A percentile compares a stretch with the other conserved stretches of the same genome.
Evolutionary conservation across 2,329 filamentous ascomycete genomes (phyloP).

Genomic region (Cryphonectria radicalis): DNA sequence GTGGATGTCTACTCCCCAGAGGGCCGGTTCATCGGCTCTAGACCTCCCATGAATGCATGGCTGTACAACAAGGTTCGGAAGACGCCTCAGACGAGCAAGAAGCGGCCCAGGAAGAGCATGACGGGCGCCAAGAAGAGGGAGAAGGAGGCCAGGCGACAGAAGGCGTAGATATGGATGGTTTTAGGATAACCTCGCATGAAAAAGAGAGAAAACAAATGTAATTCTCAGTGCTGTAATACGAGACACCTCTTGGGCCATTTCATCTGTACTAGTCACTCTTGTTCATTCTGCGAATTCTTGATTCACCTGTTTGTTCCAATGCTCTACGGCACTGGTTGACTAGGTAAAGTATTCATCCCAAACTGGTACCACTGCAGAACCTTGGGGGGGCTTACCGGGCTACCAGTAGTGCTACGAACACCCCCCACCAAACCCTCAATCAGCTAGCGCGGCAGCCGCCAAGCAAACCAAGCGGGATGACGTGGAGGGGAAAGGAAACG

Average conservation of each 20-base stretch:
- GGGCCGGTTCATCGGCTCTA: constrained; percentile 74
- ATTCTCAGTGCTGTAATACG: too few relatives aligned
- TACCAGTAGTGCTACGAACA: background rate
- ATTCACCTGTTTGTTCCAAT: background rate
- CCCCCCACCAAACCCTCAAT: background rate
- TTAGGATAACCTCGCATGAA: background rate
- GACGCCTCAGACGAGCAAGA: constrained; percentile 47
- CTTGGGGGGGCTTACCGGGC: background rate
- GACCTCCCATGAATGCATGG: constrained; percentile 75
- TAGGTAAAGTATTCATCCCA: background rate
- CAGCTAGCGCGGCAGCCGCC: constrained; percentile 2
- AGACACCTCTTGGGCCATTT: background rate
- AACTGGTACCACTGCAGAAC: background rate
- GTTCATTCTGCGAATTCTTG: background rate
- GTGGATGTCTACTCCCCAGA: constrained; percentile 86
- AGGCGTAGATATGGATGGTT: background rate
- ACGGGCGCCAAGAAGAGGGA: constrained; percentile 40
- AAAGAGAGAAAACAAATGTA: background rate
- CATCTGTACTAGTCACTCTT: background rate
- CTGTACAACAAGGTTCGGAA: constrained; percentile 61
- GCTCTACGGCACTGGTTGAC: background rate
- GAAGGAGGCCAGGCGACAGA: constrained; percentile 24
- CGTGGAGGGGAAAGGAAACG: background rate
- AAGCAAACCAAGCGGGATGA: background rate
- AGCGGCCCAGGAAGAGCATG: constrained; percentile 72